Percentiles rank a stretch among this genome's conserved stretches.
Conservation (phyloP, 140 eudicot species). For the Bidens hawaiensis region DNA sequence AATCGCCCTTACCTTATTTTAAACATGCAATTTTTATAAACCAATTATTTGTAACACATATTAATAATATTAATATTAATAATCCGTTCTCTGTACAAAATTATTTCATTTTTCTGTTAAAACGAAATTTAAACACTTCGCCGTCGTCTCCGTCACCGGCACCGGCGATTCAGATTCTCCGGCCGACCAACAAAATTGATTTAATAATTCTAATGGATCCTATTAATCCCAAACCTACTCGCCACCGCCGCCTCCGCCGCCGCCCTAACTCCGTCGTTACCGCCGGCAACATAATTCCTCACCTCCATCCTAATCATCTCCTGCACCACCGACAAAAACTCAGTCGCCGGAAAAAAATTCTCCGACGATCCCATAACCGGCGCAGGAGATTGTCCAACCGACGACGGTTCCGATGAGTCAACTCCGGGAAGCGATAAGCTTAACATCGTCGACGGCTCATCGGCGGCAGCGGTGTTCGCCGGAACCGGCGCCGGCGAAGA, state of each 20-base stretch:
- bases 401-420: not conserved
- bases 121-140: too few relatives aligned
- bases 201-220: slow-evolving; percentile 21
- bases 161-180: too few relatives aligned
- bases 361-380: not conserved
- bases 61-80: too few relatives aligned
- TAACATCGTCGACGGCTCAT: slow-evolving; percentile 28
- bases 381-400: not conserved
- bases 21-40: too few relatives aligned
- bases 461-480: not conserved
- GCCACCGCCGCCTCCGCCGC: too few relatives aligned
- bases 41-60: too few relatives aligned
- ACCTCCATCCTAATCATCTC: too few relatives aligned
- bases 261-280: slow-evolving; percentile 27
- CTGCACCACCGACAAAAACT: too few relatives aligned
- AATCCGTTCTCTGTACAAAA: slow-evolving; percentile 17
- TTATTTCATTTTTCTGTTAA: slow-evolving; percentile 10
- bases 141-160: too few relatives aligned
- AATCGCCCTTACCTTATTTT: too few relatives aligned
- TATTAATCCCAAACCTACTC: slow-evolving; percentile 29
- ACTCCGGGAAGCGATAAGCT: slow-evolving; percentile 41
- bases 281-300: too few relatives aligned
- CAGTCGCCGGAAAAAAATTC: not conserved
- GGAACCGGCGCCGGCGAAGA: not conserved
- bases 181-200: slow-evolving; percentile 16